Evolutionary conservation across 2,329 filamentous ascomycete genomes (phyloP), one percentile per base, ranked within the genome.

Genomic region (Phoma sp.): DNA sequence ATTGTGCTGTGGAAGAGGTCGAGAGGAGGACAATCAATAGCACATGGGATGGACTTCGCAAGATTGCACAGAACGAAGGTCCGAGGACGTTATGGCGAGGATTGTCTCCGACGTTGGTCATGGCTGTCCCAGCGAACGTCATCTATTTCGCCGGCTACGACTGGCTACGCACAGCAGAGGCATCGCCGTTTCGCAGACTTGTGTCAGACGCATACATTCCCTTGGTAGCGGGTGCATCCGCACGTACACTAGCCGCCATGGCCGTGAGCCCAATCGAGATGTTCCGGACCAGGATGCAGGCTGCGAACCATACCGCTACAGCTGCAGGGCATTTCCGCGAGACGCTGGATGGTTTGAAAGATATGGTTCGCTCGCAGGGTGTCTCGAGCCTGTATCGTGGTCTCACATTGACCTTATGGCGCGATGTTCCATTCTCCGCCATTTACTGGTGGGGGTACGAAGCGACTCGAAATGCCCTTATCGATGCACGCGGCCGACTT

Each of bases 371-470:
- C 8, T 77, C 79, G 0, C 83, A 90, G 58, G 95, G 95, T 2
- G 91, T 95, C 63, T 82, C 83, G 1, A 91, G 92, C 2, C 79
- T 99, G 0, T 99, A 95, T 95, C 84, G 93, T 52, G 95, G 95
- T 0, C 78, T 99, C 50, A 92, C 89, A 0, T 79, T 99, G 65
- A 98, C 93, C 0, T 83, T 99, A 53, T 99, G 95, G 95, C 85
- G 95, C 60, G 95, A 99, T 70, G 95, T 98, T 0, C 95, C 95
- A 0, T 99, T 99, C 69, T 98, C 93, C 0, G 95, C 90, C 3
- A 84, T 99, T 39, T 99, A 99, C 79, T 99, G 95, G 95, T 96
- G 90, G 87, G 93, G 95, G 10, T 99, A 99, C 72, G 95, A 99
- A 78, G 86, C 85, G 14, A 87, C 93, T 50, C 86, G 92, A 47